These are phyloP conservation scores for Eremomyces bilateralis DNA, from an alignment of 495 filamentous ascomycete species.

Conservation along the genomic window DNA sequence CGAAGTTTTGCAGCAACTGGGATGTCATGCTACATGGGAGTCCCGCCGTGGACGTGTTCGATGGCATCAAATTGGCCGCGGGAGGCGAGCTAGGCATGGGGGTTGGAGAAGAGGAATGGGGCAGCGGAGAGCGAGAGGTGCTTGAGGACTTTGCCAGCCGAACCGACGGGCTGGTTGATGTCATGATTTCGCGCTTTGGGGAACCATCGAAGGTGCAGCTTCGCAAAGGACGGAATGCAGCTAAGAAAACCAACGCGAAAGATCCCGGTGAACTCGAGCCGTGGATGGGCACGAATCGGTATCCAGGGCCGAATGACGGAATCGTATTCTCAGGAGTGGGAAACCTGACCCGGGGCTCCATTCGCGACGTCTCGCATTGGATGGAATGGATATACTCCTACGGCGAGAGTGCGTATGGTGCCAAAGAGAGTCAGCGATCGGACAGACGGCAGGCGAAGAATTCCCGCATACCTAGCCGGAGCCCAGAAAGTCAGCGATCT, in stretches of 20 bases:
- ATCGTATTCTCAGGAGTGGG: constrained; percentile 65
- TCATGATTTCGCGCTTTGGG: constrained; percentile 74
- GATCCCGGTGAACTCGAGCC: constrained; percentile 10
- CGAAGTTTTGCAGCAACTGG: constrained; percentile 60
- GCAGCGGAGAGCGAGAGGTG: constrained; percentile 77
- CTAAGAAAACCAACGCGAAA: neutral
- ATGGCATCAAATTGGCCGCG: constrained; percentile 72
- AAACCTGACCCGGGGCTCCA: constrained; percentile 36
- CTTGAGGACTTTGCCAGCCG: constrained; percentile 58
- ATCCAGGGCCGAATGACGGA: constrained; percentile 52
- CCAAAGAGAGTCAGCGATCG: constrained; percentile 47
- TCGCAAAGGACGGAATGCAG: constrained; percentile 4
- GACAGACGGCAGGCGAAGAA: constrained; percentile 16
- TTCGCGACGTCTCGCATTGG: constrained; percentile 54
- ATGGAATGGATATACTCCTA: constrained; percentile 62
- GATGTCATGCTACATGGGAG: constrained; percentile 78
- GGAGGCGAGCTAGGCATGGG: constrained; percentile 84
- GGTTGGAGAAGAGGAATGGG: constrained; percentile 83
- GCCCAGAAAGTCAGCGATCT: constrained; percentile 1
- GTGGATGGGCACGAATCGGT: constrained; percentile 46
- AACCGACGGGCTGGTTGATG: constrained; percentile 49
- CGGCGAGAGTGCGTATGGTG: constrained; percentile 61
- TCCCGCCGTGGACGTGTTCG: constrained; percentile 55
- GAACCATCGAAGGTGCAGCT: constrained; percentile 18
- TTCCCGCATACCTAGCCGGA: too few relatives aligned